Evolutionary conservation across 2,329 filamentous ascomycete genomes (phyloP).

Genomic region (Claviceps fusiformis): DNA sequence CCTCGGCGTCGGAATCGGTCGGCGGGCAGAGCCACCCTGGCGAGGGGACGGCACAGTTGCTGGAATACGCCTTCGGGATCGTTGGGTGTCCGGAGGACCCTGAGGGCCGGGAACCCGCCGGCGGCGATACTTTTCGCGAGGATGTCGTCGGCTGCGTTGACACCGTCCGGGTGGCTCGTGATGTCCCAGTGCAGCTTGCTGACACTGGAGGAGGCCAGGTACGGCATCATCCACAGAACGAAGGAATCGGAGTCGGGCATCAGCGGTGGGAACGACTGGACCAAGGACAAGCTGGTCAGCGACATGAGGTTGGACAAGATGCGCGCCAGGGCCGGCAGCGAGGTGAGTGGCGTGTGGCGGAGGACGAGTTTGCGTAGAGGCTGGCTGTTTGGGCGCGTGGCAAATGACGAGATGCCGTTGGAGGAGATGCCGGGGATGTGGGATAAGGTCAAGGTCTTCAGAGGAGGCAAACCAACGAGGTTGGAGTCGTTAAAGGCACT

Average conservation of each 20-base stretch:
- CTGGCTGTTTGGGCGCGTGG: constrained; percentile 32
- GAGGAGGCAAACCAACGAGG: constrained; percentile 39
- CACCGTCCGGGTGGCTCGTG: constrained; percentile 28
- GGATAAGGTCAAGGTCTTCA: constrained; percentile 41
- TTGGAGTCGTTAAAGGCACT: constrained; percentile 43
- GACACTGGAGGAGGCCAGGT: constrained; percentile 42
- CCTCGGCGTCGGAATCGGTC: constrained; percentile 29
- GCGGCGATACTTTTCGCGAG: constrained; percentile 49
- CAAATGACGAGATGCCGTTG: constrained; percentile 42
- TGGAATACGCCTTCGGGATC: constrained; percentile 60
- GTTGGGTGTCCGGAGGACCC: constrained; percentile 47
- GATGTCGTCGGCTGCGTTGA: constrained; percentile 42
- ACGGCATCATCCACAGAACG: constrained; percentile 48
- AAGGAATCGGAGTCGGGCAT: constrained; percentile 41
- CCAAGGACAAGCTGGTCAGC: constrained; percentile 37
- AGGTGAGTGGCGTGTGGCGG: constrained; percentile 41
- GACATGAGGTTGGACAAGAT: constrained; percentile 40
- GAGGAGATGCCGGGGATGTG: constrained; percentile 43
- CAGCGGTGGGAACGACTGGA: constrained; percentile 40
- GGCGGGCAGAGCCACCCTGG: constrained; percentile 35
- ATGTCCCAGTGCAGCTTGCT: constrained; percentile 52
- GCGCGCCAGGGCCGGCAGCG: constrained; percentile 43
- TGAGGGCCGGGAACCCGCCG: constrained; percentile 49
- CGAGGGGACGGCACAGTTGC: constrained; percentile 49
- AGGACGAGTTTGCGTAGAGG: constrained; percentile 37